Evolutionary conservation across 2,329 filamentous ascomycete genomes (phyloP).

Genomic region (Tolypocladium pustulatum): DNA sequence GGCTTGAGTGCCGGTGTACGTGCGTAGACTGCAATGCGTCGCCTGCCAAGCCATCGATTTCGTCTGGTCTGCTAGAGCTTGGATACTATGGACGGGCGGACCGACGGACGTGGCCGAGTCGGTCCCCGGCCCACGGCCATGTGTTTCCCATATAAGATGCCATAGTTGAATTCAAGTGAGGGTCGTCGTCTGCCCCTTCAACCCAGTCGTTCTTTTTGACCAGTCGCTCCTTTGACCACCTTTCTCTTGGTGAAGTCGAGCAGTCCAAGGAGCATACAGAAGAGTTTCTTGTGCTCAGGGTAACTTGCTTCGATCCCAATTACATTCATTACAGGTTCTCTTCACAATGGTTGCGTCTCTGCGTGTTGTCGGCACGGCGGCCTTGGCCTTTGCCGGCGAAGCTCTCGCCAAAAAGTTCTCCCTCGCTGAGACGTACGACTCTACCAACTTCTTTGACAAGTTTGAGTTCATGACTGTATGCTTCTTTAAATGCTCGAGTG

Average conservation of each 20-base stretch:
- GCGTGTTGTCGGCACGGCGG: slow-evolving; percentile 25
- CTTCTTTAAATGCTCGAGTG: background rate
- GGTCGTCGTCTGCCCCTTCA: background rate
- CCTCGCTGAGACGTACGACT: slow-evolving; percentile 28
- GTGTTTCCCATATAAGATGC: background rate
- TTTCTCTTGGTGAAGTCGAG: background rate
- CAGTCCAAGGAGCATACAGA: background rate
- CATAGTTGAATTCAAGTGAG: background rate
- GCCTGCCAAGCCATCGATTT: too few species aligned
- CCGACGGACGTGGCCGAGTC: background rate
- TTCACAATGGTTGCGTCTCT: slow-evolving; percentile 27
- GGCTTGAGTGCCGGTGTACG: too few species aligned
- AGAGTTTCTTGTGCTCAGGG: background rate
- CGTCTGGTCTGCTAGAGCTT: too few species aligned
- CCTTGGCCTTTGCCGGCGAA: slow-evolving; percentile 22
- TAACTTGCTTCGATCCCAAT: background rate
- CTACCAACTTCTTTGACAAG: slow-evolving; percentile 35
- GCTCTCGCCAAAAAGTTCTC: slow-evolving; percentile 23
- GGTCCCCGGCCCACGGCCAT: background rate
- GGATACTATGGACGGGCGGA: background rate
- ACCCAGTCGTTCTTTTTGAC: background rate
- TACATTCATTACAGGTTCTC: background rate
- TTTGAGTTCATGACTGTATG: slow-evolving; percentile 30
- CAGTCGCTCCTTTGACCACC: background rate
- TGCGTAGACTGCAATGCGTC: too few species aligned